Conservation (phyloP, 169 alveolate genomes). For the Cryptosporidium felis region DNA sequence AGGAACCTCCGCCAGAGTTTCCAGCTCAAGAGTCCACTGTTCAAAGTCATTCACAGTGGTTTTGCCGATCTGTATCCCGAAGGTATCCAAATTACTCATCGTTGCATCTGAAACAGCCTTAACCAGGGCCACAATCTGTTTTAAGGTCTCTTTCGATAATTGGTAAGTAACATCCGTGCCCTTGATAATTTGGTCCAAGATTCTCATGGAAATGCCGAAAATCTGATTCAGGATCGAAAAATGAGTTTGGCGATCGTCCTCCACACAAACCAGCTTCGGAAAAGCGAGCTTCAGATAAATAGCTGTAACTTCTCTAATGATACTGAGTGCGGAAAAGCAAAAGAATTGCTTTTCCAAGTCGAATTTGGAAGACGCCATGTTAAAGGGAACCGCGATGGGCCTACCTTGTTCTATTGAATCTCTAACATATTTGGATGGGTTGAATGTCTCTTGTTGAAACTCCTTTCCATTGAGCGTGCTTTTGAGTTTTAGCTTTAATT, state of each 20-base stretch:
- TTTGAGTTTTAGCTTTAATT: conserved; percentile 10
- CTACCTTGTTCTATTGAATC: not conserved
- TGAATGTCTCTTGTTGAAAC: conserved; percentile 23
- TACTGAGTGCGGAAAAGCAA: not conserved
- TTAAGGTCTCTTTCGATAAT: not conserved
- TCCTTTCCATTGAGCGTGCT: conserved; percentile 24
- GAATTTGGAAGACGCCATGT: not conserved
- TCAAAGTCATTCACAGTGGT: not conserved
- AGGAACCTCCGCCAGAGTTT: not conserved
- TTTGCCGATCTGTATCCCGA: conserved; percentile 14
- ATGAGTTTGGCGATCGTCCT: not conserved
- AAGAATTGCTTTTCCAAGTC: conserved; percentile 30
- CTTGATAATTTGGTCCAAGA: not conserved
- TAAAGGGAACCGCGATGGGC: conserved; percentile 17
- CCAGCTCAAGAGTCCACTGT: not conserved
- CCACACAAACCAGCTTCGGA: conserved; percentile 4
- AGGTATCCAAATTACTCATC: not conserved
- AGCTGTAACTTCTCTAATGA: not conserved
- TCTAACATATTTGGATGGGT: conserved; percentile 10
- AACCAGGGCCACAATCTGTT: not conserved
- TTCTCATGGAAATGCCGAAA: not conserved
- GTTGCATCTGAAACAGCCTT: not conserved
- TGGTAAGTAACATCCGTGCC: conserved; percentile 5
- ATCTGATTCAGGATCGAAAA: conserved; percentile 12
- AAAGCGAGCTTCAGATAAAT: not conserved